A percentile compares a stretch with the other conserved stretches of the same genome.
Evolutionary conservation across 2,329 filamentous ascomycete genomes (phyloP).

Genomic region (Tolypocladium inflatum): DNA sequence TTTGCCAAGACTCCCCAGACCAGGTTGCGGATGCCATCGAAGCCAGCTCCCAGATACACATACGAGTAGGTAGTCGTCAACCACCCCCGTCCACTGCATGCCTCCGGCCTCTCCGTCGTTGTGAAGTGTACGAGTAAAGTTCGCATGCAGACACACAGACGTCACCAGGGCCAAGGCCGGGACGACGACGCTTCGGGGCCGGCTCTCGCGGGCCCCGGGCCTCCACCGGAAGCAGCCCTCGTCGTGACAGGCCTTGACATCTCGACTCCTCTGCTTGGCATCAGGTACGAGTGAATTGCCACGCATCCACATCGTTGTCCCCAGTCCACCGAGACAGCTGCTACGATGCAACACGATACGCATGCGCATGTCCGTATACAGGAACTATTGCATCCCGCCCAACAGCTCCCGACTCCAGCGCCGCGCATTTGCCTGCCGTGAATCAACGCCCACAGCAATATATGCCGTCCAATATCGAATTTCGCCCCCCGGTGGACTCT

Average conservation of each 20-base stretch:
- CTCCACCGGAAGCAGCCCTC: neutral
- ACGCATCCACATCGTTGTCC: neutral
- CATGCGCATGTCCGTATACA: neutral
- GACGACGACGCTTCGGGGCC: no score
- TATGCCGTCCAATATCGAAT: neutral
- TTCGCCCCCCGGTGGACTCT: neutral
- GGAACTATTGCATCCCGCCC: neutral
- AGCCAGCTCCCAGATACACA: neutral
- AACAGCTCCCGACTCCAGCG: neutral
- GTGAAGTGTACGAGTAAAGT: no score
- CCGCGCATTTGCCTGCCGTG: neutral
- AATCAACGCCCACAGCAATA: neutral
- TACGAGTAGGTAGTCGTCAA: no score
- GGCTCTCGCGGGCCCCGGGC: neutral
- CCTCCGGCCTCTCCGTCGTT: neutral
- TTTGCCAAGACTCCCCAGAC: neutral
- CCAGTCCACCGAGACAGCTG: neutral
- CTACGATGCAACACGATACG: neutral
- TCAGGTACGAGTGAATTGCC: neutral
- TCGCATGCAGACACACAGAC: no score
- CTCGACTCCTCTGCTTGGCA: neutral
- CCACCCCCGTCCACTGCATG: neutral
- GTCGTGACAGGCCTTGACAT: neutral
- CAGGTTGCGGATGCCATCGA: no score
- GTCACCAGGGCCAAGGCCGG: no score